A percentile compares a stretch with the other conserved stretches of the same genome.
Conservation (phyloP, 176 grass and related monocot species). For the Triticum dicoccoides region DNA sequence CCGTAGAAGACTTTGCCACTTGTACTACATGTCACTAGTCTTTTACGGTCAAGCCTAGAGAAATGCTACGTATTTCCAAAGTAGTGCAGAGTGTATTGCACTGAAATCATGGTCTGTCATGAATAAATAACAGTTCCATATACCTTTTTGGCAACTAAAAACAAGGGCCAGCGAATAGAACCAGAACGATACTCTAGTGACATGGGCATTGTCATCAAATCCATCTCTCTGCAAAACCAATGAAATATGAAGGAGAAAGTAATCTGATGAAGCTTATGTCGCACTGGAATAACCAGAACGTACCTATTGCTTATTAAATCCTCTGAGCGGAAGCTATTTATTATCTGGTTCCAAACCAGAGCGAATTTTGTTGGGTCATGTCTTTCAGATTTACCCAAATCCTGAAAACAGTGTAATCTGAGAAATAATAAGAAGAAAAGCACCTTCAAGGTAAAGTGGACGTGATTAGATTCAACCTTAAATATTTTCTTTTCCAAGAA, state of each 20-base stretch:
- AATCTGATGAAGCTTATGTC: conserved; percentile 16
- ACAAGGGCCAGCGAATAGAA: conserved; percentile 76
- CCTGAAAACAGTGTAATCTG: conserved; percentile 41
- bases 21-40: not conserved
- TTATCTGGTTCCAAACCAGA: conserved; percentile 90
- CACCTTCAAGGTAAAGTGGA: conserved; percentile 19
- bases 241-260: conserved; percentile 1
- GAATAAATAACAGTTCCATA: conserved; percentile 22
- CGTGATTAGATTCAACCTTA: conserved; percentile 60
- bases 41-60: not conserved
- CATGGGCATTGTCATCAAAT: conserved; percentile 93
- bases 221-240: conserved; percentile 71
- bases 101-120: not conserved
- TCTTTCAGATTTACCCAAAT: conserved; percentile 59
- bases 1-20: not conserved
- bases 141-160: conserved; percentile 93
- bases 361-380: conserved; percentile 74
- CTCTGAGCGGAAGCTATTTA: conserved; percentile 74
- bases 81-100: not conserved
- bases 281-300: conserved; percentile 5
- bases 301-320: conserved; percentile 93
- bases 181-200: conserved; percentile 49
- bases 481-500: conserved; percentile 83
- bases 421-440: conserved; percentile 28
- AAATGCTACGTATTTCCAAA: not conserved